A percentile compares a stretch with the other conserved stretches of the same genome.
Evolutionary conservation across 495 filamentous ascomycete species (phyloP).

Genomic region (Hyphodiscus hymeniophilus): DNA sequence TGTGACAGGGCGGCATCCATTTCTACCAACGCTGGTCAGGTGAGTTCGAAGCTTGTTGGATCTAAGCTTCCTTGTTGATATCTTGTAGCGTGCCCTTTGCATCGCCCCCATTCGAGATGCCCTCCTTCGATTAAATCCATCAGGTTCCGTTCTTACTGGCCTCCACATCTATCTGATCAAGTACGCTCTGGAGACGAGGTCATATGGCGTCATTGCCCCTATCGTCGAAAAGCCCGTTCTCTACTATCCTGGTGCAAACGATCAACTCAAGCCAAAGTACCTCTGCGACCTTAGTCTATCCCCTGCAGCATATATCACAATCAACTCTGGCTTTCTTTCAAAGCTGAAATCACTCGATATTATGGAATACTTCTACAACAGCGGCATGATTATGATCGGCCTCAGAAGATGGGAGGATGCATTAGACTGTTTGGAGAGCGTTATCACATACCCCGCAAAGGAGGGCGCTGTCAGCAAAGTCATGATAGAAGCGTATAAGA

Average conservation of each 20-base stretch:
- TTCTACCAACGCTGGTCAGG: slow-evolving; percentile 35
- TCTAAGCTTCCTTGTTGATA: neutral
- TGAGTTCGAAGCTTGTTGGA: slow-evolving; percentile 18
- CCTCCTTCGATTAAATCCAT: slow-evolving; percentile 64
- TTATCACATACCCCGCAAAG: slow-evolving; percentile 54
- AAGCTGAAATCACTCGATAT: slow-evolving; percentile 50
- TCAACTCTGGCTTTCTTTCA: slow-evolving; percentile 46
- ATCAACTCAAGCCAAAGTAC: slow-evolving; percentile 23
- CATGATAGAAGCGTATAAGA: slow-evolving; percentile 88
- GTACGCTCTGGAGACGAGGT: slow-evolving; percentile 47
- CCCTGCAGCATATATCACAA: slow-evolving; percentile 42
- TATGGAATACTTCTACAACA: slow-evolving; percentile 70
- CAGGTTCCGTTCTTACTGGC: slow-evolving; percentile 60
- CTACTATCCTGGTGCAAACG: slow-evolving; percentile 45
- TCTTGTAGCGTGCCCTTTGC: slow-evolving; percentile 31
- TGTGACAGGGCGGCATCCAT: slow-evolving; percentile 37
- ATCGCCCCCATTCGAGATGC: slow-evolving; percentile 53
- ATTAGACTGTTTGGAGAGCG: slow-evolving; percentile 57
- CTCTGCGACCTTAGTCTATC: slow-evolving; percentile 18
- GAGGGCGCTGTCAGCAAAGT: slow-evolving; percentile 56
- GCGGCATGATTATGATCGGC: slow-evolving; percentile 71
- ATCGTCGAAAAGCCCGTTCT: slow-evolving; percentile 61
- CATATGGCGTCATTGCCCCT: slow-evolving; percentile 48
- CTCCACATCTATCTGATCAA: slow-evolving; percentile 54
- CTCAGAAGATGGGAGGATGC: slow-evolving; percentile 66